Percentiles rank a stretch among this genome's conserved stretches.
phyloP scores from a whole-genome alignment of 495 filamentous ascomycete genomes.

The Recurvomyces mirabilis region DNA sequence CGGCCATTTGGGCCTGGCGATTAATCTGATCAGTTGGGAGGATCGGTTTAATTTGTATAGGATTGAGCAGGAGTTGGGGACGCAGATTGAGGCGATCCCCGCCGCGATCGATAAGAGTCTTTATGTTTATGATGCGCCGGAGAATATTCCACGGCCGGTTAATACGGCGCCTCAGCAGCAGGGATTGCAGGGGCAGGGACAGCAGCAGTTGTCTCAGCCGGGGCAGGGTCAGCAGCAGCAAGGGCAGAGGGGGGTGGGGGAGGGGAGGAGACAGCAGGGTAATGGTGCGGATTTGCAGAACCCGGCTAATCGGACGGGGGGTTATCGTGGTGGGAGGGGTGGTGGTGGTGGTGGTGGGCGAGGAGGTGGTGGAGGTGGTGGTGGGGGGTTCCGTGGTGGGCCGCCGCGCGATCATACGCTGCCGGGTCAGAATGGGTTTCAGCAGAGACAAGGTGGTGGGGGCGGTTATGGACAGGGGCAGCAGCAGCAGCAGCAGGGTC shows the following conservation, averaged over 20 bases:
- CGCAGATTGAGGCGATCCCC: conserved; percentile 94
- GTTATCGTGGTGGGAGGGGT: conserved; percentile 13
- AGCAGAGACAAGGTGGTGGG: conserved; percentile 1
- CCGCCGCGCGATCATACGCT: conserved; percentile 15
- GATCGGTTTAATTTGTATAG: conserved; percentile 98
- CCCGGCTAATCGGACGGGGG: conserved; percentile 19
- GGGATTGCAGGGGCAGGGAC: conserved; percentile 6
- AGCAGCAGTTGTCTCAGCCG: background rate
- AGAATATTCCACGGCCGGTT: conserved; percentile 77
- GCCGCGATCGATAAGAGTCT: conserved; percentile 92
- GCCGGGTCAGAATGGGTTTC: conserved; percentile 13
- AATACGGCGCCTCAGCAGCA: conserved; percentile 25
- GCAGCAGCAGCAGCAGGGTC: conserved; percentile 6
- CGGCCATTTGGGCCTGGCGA: conserved; percentile 91
- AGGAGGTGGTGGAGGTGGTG: conserved; percentile 5
- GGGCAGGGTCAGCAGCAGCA: conserved; percentile 2
- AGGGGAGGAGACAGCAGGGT: conserved; percentile 17
- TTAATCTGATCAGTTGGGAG: conserved; percentile 99
- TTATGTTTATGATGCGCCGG: conserved; percentile 94
- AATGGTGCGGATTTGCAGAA: conserved; percentile 20
- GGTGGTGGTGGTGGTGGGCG: conserved; percentile 10
- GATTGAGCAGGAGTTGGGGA: conserved; percentile 93
- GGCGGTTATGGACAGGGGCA: background rate
- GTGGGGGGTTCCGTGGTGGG: conserved; percentile 12
- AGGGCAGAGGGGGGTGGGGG: background rate